Evolutionary conservation across 768 basidiomycete genomes (phyloP), one percentile per base, ranked within the genome.

Genomic region (Amanita muscaria): DNA sequence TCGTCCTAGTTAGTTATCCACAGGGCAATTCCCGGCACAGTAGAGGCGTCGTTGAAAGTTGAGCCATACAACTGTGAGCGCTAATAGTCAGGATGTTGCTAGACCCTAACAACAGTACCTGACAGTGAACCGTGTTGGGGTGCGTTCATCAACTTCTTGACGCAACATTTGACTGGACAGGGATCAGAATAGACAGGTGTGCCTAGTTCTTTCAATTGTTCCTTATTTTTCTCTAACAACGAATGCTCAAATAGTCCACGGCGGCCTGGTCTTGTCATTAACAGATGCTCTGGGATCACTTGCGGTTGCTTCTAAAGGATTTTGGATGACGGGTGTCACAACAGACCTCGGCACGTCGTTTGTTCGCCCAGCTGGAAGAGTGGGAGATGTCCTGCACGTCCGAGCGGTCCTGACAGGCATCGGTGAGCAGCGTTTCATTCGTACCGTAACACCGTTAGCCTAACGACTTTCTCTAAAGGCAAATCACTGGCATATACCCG

Each of bases 281-380:
- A 89, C 88, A 4, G 88, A 90, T 59, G 88, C 87, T 11, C 61
- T 90, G 14, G 88, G 88, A 3, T 89, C 88, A 1, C 73, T 90
- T 14, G 87, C 83, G n/a, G 76, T 91, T 19, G 83, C 87, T 1
- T 75, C 80, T 11, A 80, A 80, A 50, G 88, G 88, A 2, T 80
- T 88, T 7, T 91, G 66, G 55, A 88, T 88, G 87, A 90, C 88
- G 0, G 87, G 88, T 12, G 87, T 90, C 8, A 88, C 85, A 2
- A 87, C 86, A 3, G 88, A 90, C 57, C 77, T 91, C 50, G 80
- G 70, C 18, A 74, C 87, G 0, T 83, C 83, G 1, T 90, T 89
- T 50, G 76, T 89, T 46, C 77, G 79, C 25, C 85, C 84, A 15
- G 83, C 74, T 4, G 88, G 88, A n/a, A 71, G 67, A 44, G 64